Base-by-base conservation (phyloP, 176 grass and related monocot species). In the Ensete ventricosum region DNA sequence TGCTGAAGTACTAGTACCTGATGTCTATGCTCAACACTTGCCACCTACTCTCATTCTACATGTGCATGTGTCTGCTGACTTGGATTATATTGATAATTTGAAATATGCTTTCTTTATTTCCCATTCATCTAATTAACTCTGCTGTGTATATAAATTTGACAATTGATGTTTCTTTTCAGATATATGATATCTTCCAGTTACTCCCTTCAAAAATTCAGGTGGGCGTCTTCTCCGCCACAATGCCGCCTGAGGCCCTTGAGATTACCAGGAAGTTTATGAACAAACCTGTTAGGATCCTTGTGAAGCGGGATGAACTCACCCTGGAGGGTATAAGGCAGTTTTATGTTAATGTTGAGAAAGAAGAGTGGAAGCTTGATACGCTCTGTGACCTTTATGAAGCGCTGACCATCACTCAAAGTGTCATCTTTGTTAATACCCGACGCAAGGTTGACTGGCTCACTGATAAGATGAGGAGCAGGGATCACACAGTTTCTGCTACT, bases 381-480 rank as follows among this genome's bases (percentile, higher is more conserved):
- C 87, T 92, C 0, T 89, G 86, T 67, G 86, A 92, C 62, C 79
- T 92, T 73, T 88, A 92, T 0, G 83, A 89, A 80, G 83, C 87
- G 11, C 53, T 93, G 51, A 87, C 90, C n/a, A 93, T 93, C 34
- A 93, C 90, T 19, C 90, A 93, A 75, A 89, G 87, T 75, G 90
- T 93, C 77, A 93, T 93, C 75, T 93, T 93, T 59, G 87, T 93
- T 57, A 93, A 93, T 71, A 93, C 90, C 60, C 84, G 87, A 20
- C 90, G 90, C 79, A 93, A 90, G 84, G 90, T 93, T 50, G 90
- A 93, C 79, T 93, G 90, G 90, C 90, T 93, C 58, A 93, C 90
- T 0, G 90, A 93, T 79, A 93, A 90, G 75, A 90, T 93, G 90
- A 84, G 90, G 73, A 73, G 90, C 81, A 84, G 84, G 59, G 90